Evolutionary conservation across 2,329 filamentous ascomycete species (phyloP).

Genomic region (Rhinocladiella similis): DNA sequence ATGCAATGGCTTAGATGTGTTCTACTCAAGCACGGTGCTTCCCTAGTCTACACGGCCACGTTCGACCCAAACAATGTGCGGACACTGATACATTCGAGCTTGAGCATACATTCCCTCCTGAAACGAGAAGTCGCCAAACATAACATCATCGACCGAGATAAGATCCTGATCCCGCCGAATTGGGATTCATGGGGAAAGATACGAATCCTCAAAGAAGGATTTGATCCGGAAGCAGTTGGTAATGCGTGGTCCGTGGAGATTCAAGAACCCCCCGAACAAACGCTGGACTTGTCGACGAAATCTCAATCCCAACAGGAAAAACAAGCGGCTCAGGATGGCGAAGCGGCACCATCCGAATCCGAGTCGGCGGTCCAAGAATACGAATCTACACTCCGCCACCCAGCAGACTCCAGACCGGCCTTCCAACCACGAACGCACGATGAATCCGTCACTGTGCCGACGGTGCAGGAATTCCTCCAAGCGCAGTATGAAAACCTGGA

Average conservation of each 20-base stretch:
- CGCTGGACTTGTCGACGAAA: slow-evolving; percentile 30
- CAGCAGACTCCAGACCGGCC: slow-evolving; percentile 14
- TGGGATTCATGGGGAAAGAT: slow-evolving; percentile 99
- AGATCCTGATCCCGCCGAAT: slow-evolving; percentile 90
- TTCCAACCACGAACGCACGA: slow-evolving; percentile 40
- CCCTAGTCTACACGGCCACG: slow-evolving; percentile 80
- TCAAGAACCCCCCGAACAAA: slow-evolving; percentile 51
- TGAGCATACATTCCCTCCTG: slow-evolving; percentile 81
- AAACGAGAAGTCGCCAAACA: slow-evolving; percentile 78
- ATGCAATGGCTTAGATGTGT: slow-evolving; percentile 90
- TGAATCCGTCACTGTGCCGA: slow-evolving; percentile 57
- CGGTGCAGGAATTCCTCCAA: slow-evolving; percentile 75
- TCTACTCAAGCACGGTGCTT: slow-evolving; percentile 82
- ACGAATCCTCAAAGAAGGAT: slow-evolving; percentile 82
- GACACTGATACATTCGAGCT: slow-evolving; percentile 77
- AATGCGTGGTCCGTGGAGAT: slow-evolving; percentile 84
- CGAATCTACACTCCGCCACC: slow-evolving; percentile 23
- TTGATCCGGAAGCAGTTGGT: slow-evolving; percentile 85
- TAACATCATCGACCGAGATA: slow-evolving; percentile 90
- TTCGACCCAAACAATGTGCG: slow-evolving; percentile 75
- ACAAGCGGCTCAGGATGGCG: slow-evolving; percentile 30
- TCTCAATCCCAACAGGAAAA: slow-evolving; percentile 23
- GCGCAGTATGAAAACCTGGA: slow-evolving; percentile 77
- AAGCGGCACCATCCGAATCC: neutral
- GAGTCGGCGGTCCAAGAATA: slow-evolving; percentile 23